phyloP scores from a whole-genome alignment of 2,329 filamentous ascomycete species.

The Sporothrix humicola region DNA sequence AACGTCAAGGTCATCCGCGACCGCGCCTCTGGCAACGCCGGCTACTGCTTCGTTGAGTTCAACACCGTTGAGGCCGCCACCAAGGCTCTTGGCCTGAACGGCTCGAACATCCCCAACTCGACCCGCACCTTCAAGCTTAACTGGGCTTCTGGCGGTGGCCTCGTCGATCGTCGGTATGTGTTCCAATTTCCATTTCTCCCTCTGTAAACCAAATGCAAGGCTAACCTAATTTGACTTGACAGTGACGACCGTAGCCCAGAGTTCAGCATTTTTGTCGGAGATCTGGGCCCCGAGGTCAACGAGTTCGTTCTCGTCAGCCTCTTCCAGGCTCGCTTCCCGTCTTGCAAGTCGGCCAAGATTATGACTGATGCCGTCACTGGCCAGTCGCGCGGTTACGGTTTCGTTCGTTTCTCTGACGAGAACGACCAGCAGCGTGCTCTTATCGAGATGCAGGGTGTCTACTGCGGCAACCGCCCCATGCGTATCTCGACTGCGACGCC shows the following conservation, averaged over 20 bases:
- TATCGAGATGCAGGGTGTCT: constrained; percentile 98
- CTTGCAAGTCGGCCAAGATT: constrained; percentile 99
- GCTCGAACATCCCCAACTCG: constrained; percentile 88
- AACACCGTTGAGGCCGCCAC: constrained; percentile 78
- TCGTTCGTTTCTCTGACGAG: constrained; percentile 96
- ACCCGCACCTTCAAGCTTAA: constrained; percentile 97
- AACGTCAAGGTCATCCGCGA: constrained; percentile 99
- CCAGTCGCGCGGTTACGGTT: constrained; percentile 96
- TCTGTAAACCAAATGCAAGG: not conserved
- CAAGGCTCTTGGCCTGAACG: constrained; percentile 90
- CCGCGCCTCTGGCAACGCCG: constrained; percentile 97
- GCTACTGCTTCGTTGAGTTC: constrained; percentile 99
- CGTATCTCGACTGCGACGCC: constrained; percentile 96
- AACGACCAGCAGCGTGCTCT: constrained; percentile 94
- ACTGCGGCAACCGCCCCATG: constrained; percentile 98
- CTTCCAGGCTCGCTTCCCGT: constrained; percentile 94
- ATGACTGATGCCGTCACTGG: constrained; percentile 99
- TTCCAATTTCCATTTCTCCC: constrained; percentile 30
- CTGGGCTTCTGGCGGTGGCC: constrained; percentile 95
- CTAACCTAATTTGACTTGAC: constrained; percentile 37
- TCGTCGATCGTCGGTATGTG: constrained; percentile 85
- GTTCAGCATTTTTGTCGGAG: constrained; percentile 96
- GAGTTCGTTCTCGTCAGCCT: constrained; percentile 97
- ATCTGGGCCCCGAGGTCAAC: constrained; percentile 97
- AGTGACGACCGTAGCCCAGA: constrained; percentile 96